Conservation (phyloP, 1,139 yeast genomes). For the Arxiozyma slooffiae region DNA sequence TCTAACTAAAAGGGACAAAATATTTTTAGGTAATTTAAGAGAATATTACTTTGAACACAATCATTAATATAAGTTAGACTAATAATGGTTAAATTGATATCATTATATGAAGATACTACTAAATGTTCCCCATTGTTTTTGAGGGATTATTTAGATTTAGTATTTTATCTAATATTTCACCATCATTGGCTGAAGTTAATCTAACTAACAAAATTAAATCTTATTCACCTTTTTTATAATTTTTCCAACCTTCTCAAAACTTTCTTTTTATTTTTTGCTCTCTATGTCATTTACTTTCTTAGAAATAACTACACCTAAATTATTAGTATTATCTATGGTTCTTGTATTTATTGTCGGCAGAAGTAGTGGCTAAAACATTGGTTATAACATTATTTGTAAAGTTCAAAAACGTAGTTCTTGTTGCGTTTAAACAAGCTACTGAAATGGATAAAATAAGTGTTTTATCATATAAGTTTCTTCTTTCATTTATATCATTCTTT, state of each 20-base stretch:
- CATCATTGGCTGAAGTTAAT: conserved; percentile 11
- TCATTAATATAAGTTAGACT: conserved; percentile 24
- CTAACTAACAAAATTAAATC: conserved; percentile 10
- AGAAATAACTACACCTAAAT: background rate
- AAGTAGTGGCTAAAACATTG: background rate
- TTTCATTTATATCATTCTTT: no score
- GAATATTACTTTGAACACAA: conserved; percentile 17
- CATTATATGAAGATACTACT: conserved; percentile 27
- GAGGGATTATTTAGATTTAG: conserved; percentile 5
- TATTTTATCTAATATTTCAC: conserved; percentile 8
- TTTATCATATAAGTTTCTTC: no score
- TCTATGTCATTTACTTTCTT: background rate
- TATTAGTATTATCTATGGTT: background rate
- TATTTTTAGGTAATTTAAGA: conserved; percentile 18
- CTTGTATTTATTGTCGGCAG: background rate
- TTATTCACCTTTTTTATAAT: conserved; percentile 21
- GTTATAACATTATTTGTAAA: no score
- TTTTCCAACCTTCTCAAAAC: conserved; percentile 19
- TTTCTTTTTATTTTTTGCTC: background rate
- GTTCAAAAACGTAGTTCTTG: no score
- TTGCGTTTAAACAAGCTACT: no score
- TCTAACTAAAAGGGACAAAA: conserved; percentile 24
- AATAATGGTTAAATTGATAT: conserved; percentile 23
- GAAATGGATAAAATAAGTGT: no score
- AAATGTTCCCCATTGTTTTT: conserved; percentile 6